Evolutionary conservation across 768 basidiomycete species (phyloP).

Genomic region (Dioszegia crocea): DNA sequence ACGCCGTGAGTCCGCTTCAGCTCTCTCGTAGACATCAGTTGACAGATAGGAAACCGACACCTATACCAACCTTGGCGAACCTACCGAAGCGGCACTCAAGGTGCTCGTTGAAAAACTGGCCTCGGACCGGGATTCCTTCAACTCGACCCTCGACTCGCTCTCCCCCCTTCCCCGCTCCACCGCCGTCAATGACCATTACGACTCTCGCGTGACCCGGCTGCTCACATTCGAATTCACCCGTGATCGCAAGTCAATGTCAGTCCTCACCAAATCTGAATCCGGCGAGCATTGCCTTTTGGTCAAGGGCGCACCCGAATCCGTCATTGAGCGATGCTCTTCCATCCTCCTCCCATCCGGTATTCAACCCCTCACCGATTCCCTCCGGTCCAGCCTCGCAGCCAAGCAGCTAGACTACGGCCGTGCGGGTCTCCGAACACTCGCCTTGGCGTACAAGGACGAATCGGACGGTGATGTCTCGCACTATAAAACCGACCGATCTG

Average conservation of each 20-base stretch:
- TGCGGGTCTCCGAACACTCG: conserved; percentile 82
- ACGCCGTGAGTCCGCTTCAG: conserved; percentile 56
- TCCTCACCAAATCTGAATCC: conserved; percentile 69
- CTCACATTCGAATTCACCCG: conserved; percentile 97
- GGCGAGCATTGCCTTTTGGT: conserved; percentile 64
- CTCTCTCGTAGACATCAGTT: neutral
- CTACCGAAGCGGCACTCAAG: conserved; percentile 93
- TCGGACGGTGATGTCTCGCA: conserved; percentile 71
- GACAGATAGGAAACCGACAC: conserved; percentile 64
- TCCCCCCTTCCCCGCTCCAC: conserved; percentile 64
- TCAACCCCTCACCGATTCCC: conserved; percentile 62
- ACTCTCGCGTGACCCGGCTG: conserved; percentile 67
- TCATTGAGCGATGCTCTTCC: conserved; percentile 75
- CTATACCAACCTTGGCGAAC: conserved; percentile 86
- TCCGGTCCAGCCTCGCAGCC: conserved; percentile 62
- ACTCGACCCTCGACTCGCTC: conserved; percentile 58
- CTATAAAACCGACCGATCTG: conserved; percentile 72
- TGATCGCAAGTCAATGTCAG: conserved; percentile 99
- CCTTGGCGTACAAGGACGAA: conserved; percentile 78
- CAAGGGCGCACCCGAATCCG: conserved; percentile 94
- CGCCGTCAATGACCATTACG: conserved; percentile 79
- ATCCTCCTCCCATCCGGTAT: conserved; percentile 54
- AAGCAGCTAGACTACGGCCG: conserved; percentile 70
- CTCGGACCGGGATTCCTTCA: conserved; percentile 57
- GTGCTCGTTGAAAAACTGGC: conserved; percentile 93